phyloP scores from a whole-genome alignment of 169 alveolate genomes.

The Cyclospora cayetanensis region DNA sequence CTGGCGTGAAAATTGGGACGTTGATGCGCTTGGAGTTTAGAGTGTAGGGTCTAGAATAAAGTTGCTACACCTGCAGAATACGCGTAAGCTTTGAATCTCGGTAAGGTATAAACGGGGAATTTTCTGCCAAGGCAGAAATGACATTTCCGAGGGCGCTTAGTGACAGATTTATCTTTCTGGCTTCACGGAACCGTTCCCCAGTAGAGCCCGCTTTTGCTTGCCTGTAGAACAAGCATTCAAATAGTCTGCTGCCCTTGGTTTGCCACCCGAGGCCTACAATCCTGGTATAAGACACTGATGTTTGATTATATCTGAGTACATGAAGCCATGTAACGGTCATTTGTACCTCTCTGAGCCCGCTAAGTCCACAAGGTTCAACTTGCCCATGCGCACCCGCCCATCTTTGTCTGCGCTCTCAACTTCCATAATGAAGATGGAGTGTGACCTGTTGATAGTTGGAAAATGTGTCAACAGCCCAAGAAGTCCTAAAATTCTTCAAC shows the following conservation, averaged over 20 bases:
- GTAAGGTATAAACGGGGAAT: conserved; percentile 91
- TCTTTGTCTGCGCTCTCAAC: conserved; percentile 81
- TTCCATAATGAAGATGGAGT: conserved; percentile 89
- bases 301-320: no score
- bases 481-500: neutral
- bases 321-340: neutral
- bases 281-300: no score
- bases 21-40: neutral
- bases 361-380: conserved; percentile 91
- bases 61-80: conserved; percentile 81
- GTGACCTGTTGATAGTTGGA: conserved; percentile 77
- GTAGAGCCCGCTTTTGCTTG: conserved; percentile 75
- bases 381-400: conserved; percentile 84
- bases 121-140: conserved; percentile 90
- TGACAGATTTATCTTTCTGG: conserved; percentile 93
- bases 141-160: conserved; percentile 94
- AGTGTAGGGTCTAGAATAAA: neutral
- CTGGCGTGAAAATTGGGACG: no score
- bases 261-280: no score
- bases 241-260: neutral
- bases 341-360: conserved; percentile 90
- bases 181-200: conserved; percentile 88
- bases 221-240: conserved; percentile 11
- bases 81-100: conserved; percentile 94
- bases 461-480: neutral